Conservation (phyloP, 2,329 filamentous ascomycete species). For the Trichoderma guizhouense region DNA sequence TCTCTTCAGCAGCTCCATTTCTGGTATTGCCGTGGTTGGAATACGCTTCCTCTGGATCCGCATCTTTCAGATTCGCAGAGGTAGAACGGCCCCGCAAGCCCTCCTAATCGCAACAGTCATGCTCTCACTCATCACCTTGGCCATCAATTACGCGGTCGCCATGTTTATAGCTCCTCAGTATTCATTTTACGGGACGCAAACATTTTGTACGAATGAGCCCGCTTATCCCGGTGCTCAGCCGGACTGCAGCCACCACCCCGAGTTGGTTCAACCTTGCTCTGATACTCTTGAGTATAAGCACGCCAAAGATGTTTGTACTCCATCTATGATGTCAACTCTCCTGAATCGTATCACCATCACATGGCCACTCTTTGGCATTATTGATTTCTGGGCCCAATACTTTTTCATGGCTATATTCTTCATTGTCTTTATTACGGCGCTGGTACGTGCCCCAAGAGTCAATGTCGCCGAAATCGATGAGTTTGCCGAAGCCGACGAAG, state of each 20-base stretch:
- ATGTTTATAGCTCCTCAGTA: conserved; percentile 97
- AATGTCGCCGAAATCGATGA: conserved; percentile 78
- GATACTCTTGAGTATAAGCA: conserved; percentile 68
- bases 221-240: conserved; percentile 62
- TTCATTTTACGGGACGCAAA: conserved; percentile 89
- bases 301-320: conserved; percentile 82
- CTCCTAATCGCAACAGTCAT: conserved; percentile 87
- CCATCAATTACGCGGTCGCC: conserved; percentile 86
- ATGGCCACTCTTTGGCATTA: conserved; percentile 88
- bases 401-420: conserved; percentile 82
- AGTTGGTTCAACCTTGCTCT: conserved; percentile 76
- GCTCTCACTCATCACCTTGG: conserved; percentile 83
- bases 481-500: conserved; percentile 86
- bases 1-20: conserved; percentile 83
- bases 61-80: conserved; percentile 86
- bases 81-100: conserved; percentile 86
- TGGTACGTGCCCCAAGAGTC: conserved; percentile 77
- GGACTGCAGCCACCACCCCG: conserved; percentile 68
- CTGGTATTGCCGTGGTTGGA: conserved; percentile 80
- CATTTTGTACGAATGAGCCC: conserved; percentile 76
- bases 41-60: conserved; percentile 96
- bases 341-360: conserved; percentile 89
- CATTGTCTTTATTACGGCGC: conserved; percentile 71
- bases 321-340: conserved; percentile 86
- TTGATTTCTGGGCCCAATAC: conserved; percentile 97